Evolutionary conservation across 352 stramenopile genomes (phyloP), one percentile per base, ranked within the genome.

Genomic region (Pythium vanterpoolii): DNA sequence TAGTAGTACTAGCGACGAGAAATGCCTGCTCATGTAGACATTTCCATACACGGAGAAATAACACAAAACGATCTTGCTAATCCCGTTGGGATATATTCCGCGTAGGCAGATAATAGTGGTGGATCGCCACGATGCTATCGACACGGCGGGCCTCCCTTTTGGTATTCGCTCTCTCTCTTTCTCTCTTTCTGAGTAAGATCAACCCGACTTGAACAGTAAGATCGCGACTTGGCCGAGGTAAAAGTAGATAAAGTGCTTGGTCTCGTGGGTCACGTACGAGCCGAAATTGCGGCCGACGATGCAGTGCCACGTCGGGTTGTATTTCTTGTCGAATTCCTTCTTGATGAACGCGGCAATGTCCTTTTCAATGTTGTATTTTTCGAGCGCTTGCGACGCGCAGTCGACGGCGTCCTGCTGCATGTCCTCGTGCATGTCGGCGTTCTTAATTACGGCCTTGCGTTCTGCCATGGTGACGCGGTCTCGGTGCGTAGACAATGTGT

Each of bases 281-380:
- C 93, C 91, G 61, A 98, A 98, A 72, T 98, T 98, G 66, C 93
- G 77, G 26, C 93, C 93, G 42, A 98, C 90, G 65, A 98, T 96
- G 76, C 92, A 97, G 81, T 98, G 93, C 93, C 93, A 98, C 69
- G 84, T 92, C 34, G 82, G 82, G 77, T 92, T 92, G 76, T 97
- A 96, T 66, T 95, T 93, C 75, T 94, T 91, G 81, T 97, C 90
- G 62, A 98, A 97, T 48, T 96, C 83, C 59, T 95, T 94, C 77
- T 96, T 96, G 69, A 98, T 96, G 60, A 93, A 93, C 34, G 91
- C 88, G 44, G 91, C 90, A 56, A 98, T 96, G 62, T 97, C 89
- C 71, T 97, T 99, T 77, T 99, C 97, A 69, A 99, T 99, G 80
- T 99, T 99, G 89, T 98, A 99, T 77, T 99, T 99, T 63, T 98